A percentile compares a stretch with the other conserved stretches of the same genome.
phyloP scores from a whole-genome alignment of 768 basidiomycete species.

The Boletus sensibilis region DNA sequence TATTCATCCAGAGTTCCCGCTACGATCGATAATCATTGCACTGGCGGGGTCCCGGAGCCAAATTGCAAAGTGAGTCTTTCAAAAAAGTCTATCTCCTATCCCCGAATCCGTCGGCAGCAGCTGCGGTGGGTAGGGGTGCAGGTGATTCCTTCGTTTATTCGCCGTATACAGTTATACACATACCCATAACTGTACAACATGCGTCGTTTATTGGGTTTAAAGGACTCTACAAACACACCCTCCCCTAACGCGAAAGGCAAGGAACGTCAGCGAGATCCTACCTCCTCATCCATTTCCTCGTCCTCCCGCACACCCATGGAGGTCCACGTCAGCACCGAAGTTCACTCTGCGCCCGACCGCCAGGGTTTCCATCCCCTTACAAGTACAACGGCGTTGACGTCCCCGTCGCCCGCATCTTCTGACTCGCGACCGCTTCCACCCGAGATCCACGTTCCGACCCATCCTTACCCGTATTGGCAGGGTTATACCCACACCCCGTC shows the following conservation, averaged over 20 bases:
- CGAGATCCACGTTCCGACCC: constrained; percentile 33
- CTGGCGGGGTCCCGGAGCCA: background rate
- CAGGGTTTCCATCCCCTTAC: constrained; percentile 17
- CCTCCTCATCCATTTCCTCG: background rate
- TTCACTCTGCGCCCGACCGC: constrained; percentile 23
- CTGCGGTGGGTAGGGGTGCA: constrained; percentile 20
- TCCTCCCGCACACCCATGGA: constrained; percentile 18
- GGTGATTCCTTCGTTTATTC: constrained; percentile 14
- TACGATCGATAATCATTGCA: constrained; percentile 7
- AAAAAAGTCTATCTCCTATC: constrained; percentile 1
- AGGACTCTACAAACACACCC: constrained; percentile 16
- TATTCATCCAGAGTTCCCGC: background rate
- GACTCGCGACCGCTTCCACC: constrained; percentile 26
- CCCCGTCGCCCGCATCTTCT: constrained; percentile 24
- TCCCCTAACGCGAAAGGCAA: constrained; percentile 26
- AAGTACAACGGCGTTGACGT: constrained; percentile 16
- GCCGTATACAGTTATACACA: constrained; percentile 12
- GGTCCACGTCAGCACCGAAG: constrained; percentile 31
- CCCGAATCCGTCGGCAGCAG: constrained; percentile 10
- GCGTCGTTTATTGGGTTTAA: constrained; percentile 34
- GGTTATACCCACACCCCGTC: constrained; percentile 29
- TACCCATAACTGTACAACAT: constrained; percentile 19
- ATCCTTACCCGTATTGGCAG: constrained; percentile 37
- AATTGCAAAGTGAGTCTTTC: constrained; percentile 15
- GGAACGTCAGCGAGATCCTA: constrained; percentile 18